phyloP scores from a whole-genome alignment of 257 asterid species.

The Henckelia pumila region DNA sequence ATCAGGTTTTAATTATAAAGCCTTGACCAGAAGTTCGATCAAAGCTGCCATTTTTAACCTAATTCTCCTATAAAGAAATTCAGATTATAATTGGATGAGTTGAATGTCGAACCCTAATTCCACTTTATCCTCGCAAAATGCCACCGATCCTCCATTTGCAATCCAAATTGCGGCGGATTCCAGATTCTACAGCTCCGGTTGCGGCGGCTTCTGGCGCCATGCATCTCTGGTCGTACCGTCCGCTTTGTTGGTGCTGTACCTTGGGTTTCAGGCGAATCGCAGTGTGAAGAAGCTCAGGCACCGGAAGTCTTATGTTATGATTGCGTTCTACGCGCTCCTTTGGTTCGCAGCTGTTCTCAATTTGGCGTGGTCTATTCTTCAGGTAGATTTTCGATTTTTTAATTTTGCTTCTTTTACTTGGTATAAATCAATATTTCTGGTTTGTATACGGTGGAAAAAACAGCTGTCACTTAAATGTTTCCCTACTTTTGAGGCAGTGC shows the following conservation, averaged over 20 bases:
- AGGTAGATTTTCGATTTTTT: slow-evolving; percentile 41
- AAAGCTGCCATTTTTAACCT: not conserved
- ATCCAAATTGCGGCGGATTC: slow-evolving; percentile 24
- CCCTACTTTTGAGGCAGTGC: not conserved
- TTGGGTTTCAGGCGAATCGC: slow-evolving; percentile 72
- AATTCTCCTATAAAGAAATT: not conserved
- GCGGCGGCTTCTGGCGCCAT: slow-evolving; percentile 76
- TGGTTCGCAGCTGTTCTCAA: slow-evolving; percentile 77
- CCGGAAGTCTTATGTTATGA: slow-evolving; percentile 72
- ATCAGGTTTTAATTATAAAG: too few relatives aligned
- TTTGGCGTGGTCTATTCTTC: slow-evolving; percentile 78
- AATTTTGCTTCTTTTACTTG: not conserved
- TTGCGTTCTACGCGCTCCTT: slow-evolving; percentile 73
- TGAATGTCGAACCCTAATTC: slow-evolving; percentile 48
- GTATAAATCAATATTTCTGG: slow-evolving; percentile 4
- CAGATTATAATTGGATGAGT: not conserved
- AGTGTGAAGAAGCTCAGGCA: slow-evolving; percentile 71
- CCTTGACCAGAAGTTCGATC: not conserved
- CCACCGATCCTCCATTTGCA: slow-evolving; percentile 31
- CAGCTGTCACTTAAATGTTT: not conserved
- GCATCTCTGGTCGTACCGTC: slow-evolving; percentile 73
- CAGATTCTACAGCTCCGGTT: slow-evolving; percentile 39
- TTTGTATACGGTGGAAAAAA: not conserved
- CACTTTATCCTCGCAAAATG: slow-evolving; percentile 27
- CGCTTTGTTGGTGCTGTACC: slow-evolving; percentile 65